These are phyloP conservation scores for Ophiostoma himal-ulmi DNA, from an alignment of 2,329 filamentous ascomycete genomes.

Conservation along the genomic window DNA sequence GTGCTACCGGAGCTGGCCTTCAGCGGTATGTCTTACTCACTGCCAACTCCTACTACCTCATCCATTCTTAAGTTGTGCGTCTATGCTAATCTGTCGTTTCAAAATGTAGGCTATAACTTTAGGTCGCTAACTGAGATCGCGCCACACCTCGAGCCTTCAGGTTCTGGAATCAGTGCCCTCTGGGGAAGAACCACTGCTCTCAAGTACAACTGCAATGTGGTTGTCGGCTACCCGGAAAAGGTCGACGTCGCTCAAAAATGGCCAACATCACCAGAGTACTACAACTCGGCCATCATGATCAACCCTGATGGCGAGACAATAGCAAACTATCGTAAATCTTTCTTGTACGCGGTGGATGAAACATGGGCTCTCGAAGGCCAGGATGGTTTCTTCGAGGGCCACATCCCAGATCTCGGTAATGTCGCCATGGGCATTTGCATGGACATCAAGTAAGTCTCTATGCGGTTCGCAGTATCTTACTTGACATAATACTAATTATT, in stretches of 20 bases:
- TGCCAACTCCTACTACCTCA: not conserved
- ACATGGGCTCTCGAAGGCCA: constrained; percentile 54
- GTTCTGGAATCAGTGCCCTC: constrained; percentile 59
- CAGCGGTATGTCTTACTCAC: constrained; percentile 47
- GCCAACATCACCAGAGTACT: constrained; percentile 49
- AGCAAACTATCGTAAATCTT: constrained; percentile 56
- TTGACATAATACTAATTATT: constrained; percentile 21
- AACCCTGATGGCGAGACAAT: constrained; percentile 54
- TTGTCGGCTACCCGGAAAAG: constrained; percentile 69
- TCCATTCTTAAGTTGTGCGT: not conserved
- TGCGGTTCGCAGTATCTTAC: constrained; percentile 23
- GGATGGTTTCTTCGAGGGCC: constrained; percentile 44
- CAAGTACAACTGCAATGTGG: constrained; percentile 61
- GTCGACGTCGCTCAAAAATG: constrained; percentile 47
- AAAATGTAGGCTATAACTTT: constrained; percentile 74
- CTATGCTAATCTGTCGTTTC: not conserved
- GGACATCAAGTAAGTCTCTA: constrained; percentile 53
- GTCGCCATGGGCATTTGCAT: constrained; percentile 58
- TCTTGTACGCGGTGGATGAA: constrained; percentile 56
- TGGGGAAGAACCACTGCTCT: constrained; percentile 66
- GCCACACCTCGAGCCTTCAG: constrained; percentile 62
- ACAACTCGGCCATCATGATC: constrained; percentile 52
- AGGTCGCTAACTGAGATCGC: constrained; percentile 60
- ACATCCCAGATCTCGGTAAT: constrained; percentile 44
- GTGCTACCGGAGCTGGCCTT: constrained; percentile 74